Evolutionary conservation across 805 yeast species (phyloP).

Genomic region (Ogataea philodendri): DNA sequence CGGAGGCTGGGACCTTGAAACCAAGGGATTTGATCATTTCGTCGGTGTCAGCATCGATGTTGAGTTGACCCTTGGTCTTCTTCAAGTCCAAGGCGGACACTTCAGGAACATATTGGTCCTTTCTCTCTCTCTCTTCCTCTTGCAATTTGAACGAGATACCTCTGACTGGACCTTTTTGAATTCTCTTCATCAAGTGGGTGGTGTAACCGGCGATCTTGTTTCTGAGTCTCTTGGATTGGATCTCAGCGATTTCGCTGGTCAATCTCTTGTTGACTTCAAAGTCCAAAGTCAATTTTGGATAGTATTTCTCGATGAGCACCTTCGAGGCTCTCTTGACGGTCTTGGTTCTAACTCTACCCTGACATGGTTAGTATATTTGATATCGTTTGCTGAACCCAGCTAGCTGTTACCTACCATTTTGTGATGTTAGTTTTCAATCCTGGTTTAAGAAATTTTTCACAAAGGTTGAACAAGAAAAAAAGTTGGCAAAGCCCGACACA

Average conservation of each 20-base stretch:
- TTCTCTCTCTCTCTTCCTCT: constrained; percentile 99
- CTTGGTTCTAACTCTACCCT: constrained; percentile 99
- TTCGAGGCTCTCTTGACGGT: constrained; percentile 99
- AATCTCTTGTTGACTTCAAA: constrained; percentile 99
- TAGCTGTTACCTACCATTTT: constrained; percentile 30
- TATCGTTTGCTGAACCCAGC: constrained; percentile 5
- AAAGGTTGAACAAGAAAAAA: constrained; percentile 7
- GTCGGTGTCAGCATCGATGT: constrained; percentile 96
- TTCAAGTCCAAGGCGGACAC: constrained; percentile 99
- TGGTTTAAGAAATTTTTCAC: constrained; percentile 16
- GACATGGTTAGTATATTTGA: constrained; percentile 4
- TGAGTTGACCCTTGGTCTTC: constrained; percentile 92
- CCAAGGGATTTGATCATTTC: constrained; percentile 93
- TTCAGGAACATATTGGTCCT: constrained; percentile 99
- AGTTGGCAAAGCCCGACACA: constrained; percentile 3
- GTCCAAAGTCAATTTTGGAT: constrained; percentile 99
- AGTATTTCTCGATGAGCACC: constrained; percentile 98
- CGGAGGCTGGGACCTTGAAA: constrained; percentile 81
- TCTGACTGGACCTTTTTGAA: constrained; percentile 99
- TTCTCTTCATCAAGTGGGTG: constrained; percentile 99
- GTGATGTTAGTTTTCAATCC: constrained; percentile 16
- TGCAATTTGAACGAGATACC: constrained; percentile 99
- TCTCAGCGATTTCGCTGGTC: constrained; percentile 96
- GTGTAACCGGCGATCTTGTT: constrained; percentile 99
- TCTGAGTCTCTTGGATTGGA: constrained; percentile 99